Percentiles rank a stretch among this genome's conserved stretches.
Conservation (phyloP, 371 early-diverging fungal genomes). For the Rhizopus stolonifer region DNA sequence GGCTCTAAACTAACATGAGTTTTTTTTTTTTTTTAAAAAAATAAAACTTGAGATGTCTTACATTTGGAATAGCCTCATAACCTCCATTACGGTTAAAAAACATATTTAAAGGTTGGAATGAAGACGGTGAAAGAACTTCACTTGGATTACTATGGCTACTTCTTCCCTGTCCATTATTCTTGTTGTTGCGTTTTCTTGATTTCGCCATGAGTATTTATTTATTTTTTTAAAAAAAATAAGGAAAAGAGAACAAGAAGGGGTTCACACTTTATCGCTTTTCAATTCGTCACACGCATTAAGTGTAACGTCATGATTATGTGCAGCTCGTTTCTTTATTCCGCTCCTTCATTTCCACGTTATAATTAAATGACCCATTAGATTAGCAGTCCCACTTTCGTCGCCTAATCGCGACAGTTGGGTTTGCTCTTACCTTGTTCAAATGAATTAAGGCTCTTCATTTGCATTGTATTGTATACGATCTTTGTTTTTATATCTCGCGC, state of each 20-base stretch:
- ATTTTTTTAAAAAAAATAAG: not conserved
- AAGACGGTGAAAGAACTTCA: not conserved
- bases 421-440: too few species aligned
- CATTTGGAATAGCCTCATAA: constrained; percentile 11
- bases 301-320: not conserved
- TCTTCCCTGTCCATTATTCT: constrained; percentile 3
- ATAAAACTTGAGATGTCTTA: not conserved
- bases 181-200: constrained; percentile 20
- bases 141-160: not conserved
- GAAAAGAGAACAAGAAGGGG: not conserved
- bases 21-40: not conserved
- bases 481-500: too few species aligned
- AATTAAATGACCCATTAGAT: too few species aligned
- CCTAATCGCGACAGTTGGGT: too few species aligned
- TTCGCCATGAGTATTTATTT: constrained; percentile 17
- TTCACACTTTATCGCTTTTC: not conserved
- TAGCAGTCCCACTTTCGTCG: too few species aligned
- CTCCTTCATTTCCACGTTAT: too few species aligned
- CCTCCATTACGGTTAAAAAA: constrained; percentile 16
- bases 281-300: not conserved
- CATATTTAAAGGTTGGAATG: constrained; percentile 27
- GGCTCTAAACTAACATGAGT: not conserved
- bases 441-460: too few species aligned
- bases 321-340: too few species aligned
- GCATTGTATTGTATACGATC: too few species aligned